These are phyloP conservation scores for Euphorbia corollata DNA, from an alignment of 441 rosid genomes.

Conservation along the genomic window DNA sequence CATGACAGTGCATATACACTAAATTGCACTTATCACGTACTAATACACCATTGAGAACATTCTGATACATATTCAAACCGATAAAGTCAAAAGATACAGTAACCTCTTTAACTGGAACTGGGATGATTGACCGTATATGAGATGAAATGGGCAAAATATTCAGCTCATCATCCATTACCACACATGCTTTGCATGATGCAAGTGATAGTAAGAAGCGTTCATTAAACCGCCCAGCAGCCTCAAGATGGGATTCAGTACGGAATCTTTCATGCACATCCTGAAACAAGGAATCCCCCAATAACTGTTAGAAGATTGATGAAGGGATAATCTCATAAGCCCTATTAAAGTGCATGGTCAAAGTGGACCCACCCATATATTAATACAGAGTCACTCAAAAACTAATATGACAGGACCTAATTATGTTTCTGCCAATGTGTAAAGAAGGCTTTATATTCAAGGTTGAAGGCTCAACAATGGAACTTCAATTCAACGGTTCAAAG, in stretches of 20 bases:
- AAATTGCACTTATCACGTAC: background rate
- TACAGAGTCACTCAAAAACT: background rate
- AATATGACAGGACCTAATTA: background rate
- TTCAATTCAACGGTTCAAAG: too few relatives aligned
- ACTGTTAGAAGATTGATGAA: conserved; percentile 9
- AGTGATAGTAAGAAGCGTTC: conserved; percentile 86
- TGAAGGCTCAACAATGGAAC: too few relatives aligned
- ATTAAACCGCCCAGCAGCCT: conserved; percentile 79
- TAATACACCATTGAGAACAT: background rate
- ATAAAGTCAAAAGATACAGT: background rate
- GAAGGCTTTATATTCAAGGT: too few relatives aligned
- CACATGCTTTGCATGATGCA: conserved; percentile 88
- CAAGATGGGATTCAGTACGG: conserved; percentile 91
- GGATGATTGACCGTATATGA: conserved; percentile 67
- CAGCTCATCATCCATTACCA: conserved; percentile 90
- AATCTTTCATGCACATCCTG: conserved; percentile 98
- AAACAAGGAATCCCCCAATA: conserved; percentile 27
- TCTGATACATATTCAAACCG: background rate
- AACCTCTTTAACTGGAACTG: conserved; percentile 70
- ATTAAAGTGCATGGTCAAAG: background rate
- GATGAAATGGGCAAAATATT: conserved; percentile 86
- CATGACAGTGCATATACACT: background rate
- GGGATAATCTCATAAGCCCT: background rate
- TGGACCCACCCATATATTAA: background rate
- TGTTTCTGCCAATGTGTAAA: too few relatives aligned